Percentiles rank a stretch among this genome's conserved stretches.
phyloP scores from a whole-genome alignment of 495 filamentous ascomycete species.

The Penicillium angulare region DNA sequence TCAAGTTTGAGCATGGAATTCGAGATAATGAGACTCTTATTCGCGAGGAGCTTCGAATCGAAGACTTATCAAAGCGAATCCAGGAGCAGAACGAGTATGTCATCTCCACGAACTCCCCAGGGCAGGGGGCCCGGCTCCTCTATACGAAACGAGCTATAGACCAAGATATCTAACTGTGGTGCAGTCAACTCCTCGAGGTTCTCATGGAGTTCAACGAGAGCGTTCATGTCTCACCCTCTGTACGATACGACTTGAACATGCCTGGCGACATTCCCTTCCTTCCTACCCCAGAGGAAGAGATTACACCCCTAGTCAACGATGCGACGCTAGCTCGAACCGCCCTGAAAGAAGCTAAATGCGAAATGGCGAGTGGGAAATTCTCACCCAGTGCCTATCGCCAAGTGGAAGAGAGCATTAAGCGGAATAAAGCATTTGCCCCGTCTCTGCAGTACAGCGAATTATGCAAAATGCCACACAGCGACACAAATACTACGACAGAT shows the following conservation, averaged over 20 bases:
- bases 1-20: conserved; percentile 81
- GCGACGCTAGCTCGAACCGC: conserved; percentile 36
- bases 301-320: conserved; percentile 35
- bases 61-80: conserved; percentile 71
- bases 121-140: not conserved
- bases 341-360: conserved; percentile 45
- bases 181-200: conserved; percentile 79
- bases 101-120: too few relatives aligned
- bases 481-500: conserved; percentile 9
- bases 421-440: conserved; percentile 40
- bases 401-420: conserved; percentile 40
- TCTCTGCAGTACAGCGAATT: conserved; percentile 33
- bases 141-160: not conserved
- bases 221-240: conserved; percentile 66
- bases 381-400: conserved; percentile 34
- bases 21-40: conserved; percentile 74
- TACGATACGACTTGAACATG: conserved; percentile 62
- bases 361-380: conserved; percentile 41
- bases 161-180: too few relatives aligned
- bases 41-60: conserved; percentile 72
- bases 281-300: conserved; percentile 38
- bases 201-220: conserved; percentile 83
- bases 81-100: conserved; percentile 82
- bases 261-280: conserved; percentile 41
- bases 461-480: conserved; percentile 31